Conservation (phyloP, 306 rosid genomes). For the Carpinus viminea region DNA sequence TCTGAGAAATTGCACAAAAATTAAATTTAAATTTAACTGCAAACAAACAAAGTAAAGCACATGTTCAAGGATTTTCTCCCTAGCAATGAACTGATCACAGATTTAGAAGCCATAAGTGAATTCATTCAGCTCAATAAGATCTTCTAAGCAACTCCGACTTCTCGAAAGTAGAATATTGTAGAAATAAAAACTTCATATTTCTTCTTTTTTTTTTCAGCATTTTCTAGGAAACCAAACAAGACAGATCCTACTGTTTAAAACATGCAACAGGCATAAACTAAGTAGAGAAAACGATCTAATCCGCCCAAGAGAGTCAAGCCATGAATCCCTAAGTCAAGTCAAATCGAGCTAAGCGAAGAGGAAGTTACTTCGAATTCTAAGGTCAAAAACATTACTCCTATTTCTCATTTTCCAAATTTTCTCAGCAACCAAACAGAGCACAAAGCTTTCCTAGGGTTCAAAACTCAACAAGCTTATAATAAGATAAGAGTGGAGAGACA, state of each 20-base stretch:
- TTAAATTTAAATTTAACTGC: background rate
- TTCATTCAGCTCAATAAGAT: background rate
- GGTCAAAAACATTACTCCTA: no score
- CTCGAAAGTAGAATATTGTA: background rate
- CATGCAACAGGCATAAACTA: background rate
- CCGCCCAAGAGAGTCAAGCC: background rate
- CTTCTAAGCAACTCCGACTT: background rate
- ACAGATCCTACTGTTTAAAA: background rate
- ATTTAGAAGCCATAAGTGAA: background rate
- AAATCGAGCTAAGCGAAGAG: background rate
- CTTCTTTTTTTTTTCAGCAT: background rate
- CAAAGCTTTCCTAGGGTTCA: slow-evolving; percentile 16
- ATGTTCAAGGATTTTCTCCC: background rate
- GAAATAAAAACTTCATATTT: background rate
- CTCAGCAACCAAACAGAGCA: background rate
- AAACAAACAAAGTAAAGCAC: background rate
- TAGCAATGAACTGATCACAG: background rate
- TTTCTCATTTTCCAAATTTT: background rate
- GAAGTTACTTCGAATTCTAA: background rate
- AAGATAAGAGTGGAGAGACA: background rate
- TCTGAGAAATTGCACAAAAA: background rate
- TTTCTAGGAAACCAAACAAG: slow-evolving; percentile 15
- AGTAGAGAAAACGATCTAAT: background rate
- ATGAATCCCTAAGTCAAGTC: background rate
- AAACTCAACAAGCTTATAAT: background rate